Evolutionary conservation across 139 green algal genomes (phyloP), one percentile per base, ranked within the genome.

Genomic region (Auxenochlorella pyrenoidosa): DNA sequence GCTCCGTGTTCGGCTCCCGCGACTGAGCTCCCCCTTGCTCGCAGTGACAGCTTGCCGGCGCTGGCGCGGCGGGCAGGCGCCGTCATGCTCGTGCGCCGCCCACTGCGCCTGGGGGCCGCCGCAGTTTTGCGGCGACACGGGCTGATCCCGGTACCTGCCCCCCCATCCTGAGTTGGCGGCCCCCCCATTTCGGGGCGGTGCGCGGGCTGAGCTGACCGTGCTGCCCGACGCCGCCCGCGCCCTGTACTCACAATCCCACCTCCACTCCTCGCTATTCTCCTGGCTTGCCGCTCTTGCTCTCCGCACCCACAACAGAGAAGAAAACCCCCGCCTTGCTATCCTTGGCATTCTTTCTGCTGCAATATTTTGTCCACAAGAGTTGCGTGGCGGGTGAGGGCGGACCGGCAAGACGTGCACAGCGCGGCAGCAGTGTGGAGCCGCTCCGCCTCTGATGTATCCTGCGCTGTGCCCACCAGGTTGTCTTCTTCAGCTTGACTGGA

Each of bases 1-100:
- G 59, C 58, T 75, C 58, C 59, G 44, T 85, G 30, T 85, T 85
- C 38, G 79, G 79, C 38, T 75, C 58, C 59, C 58, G 79, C 38
- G 79, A 58, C 58, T 85, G 63, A 85, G 79, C 54, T 12, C 10
- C 54, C 18, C 13, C 15, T 24, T 63, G 54, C 54, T 63, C 10
- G 16, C 13, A 6, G 18, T 22, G 54, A 4, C 54, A 63, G 54
- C 54, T 63, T 63, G 16, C 47, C 54, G 54, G 54, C 54, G 18
- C 47, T 63, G 54, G 54, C 54, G 54, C 54, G 54, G 15, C 54
- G 18, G 12, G 54, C 15, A 13, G 13, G 54, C 54, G 54, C 54
- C 18, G 54, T 13, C 54, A 63, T 24, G 16, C 15, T 24, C 18
- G 54, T 13, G 54, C 54, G 18, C 54, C 54, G 54, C 54, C 54